Base-by-base conservation (phyloP, 257 asterid genomes). In the Salvia hispanica region DNA sequence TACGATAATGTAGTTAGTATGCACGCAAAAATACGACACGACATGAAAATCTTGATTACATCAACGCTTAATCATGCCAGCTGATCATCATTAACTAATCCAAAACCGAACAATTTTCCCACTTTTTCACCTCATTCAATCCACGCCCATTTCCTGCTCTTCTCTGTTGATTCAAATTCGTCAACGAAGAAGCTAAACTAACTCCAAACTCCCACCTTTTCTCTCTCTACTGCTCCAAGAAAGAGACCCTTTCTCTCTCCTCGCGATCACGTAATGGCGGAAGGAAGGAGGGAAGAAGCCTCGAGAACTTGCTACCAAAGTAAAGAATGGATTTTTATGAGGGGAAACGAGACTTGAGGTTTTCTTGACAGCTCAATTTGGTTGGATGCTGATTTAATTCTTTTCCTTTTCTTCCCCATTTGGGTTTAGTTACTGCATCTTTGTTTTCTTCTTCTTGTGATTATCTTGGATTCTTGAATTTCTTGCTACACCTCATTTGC, bases 281-380 rank as follows among this genome's bases (percentile, higher is more conserved):
- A 25, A 25, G 31, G 31, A 59, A 67, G 72, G 74, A 66, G 58
- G 6, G 76, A 84, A 85, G 86, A 78, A 61, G 89, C 78, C 77
- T 70, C 64, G 12, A 42, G 77, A 71, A 67, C 90, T 77, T 84
- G 81, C 55, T 77, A 48, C n/a, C 54, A 64, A 76, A 81, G 94
- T 33, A 80, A 85, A 54, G 98, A 76, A 84, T 79, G 40, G 3
- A 43, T 62, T 62, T 18, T 73, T 64, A 37, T 3, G 39, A 3
- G 74, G 67, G 55, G 60, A 0, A 25, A 25, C 31, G 63, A 72
- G 64, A 34, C 42, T 68, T 57, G 69, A 48, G 64, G 46, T 33
- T 54, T 73, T 65, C 58, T 74, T 40, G 15, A 53, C 74, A 72
- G 69, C 71, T 72, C 76, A 73, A 25, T 36, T 46, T 65, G 13